These are phyloP conservation scores for Scedosporium apiospermum DNA, from an alignment of 2,329 filamentous ascomycete genomes.

Conservation along the genomic window DNA sequence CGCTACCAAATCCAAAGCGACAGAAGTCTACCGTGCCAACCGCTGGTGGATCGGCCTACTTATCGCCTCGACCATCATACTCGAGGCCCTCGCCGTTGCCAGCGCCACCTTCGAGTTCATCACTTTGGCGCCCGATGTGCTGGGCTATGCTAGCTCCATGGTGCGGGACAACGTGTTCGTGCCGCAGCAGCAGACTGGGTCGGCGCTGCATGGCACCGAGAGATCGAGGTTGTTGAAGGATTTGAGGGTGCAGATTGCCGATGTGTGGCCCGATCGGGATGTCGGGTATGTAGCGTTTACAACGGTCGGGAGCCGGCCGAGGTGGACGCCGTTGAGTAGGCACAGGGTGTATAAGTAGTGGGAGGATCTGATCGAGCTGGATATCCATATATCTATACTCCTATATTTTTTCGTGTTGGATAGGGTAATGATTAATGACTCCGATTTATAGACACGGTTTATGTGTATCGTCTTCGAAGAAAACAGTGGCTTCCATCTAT, in stretches of 20 bases:
- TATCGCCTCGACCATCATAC: not conserved
- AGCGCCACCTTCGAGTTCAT: not conserved
- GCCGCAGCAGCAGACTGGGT: not conserved
- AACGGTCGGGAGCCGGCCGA: not conserved
- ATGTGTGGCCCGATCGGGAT: fast-evolving
- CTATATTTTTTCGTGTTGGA: no score
- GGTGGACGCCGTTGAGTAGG: not conserved
- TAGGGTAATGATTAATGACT: no score
- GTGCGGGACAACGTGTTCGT: not conserved
- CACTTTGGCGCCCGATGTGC: conserved; percentile 2
- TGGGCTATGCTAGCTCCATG: conserved; percentile 4
- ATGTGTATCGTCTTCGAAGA: no score
- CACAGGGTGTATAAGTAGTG: not conserved
- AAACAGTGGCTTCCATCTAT: no score
- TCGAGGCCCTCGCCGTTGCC: not conserved
- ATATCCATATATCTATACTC: no score
- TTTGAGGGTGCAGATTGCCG: not conserved
- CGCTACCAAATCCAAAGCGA: not conserved
- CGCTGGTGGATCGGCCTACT: not conserved
- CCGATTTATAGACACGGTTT: no score
- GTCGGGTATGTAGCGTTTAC: not conserved
- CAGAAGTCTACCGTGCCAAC: conserved; percentile 1
- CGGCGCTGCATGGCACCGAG: not conserved
- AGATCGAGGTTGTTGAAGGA: not conserved
- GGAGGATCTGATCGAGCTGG: no score